Conservation (phyloP, 2,329 filamentous ascomycete genomes). For the Biscogniauxia mediterranea region DNA sequence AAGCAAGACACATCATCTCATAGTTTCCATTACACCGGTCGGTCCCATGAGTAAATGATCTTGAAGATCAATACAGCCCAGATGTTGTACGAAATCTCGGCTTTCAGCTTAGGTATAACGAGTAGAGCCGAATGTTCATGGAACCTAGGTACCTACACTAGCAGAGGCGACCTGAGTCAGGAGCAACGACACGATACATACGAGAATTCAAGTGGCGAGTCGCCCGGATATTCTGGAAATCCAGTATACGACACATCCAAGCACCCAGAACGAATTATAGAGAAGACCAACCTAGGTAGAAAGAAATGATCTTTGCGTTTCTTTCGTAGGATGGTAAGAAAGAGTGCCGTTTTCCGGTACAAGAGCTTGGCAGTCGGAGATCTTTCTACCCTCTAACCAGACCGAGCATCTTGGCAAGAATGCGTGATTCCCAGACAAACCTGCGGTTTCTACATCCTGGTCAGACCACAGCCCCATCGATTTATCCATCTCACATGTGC, state of each 20-base stretch:
- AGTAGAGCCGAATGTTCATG: background rate
- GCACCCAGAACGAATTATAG: too few relatives aligned
- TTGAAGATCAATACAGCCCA: too few relatives aligned
- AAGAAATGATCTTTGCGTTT: too few relatives aligned
- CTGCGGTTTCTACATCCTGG: background rate
- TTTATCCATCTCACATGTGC: background rate
- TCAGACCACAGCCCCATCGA: background rate
- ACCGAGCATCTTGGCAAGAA: background rate
- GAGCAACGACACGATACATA: background rate
- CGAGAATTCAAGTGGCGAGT: background rate
- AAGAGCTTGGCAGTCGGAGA: background rate
- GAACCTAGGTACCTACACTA: background rate
- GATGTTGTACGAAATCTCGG: background rate
- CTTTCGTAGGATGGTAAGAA: background rate
- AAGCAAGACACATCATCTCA: too few relatives aligned
- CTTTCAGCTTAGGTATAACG: background rate
- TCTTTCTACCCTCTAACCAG: background rate
- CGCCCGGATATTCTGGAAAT: background rate
- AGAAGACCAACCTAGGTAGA: too few relatives aligned
- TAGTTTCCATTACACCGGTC: too few relatives aligned
- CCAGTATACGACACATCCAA: background rate
- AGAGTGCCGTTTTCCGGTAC: background rate
- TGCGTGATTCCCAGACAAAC: background rate
- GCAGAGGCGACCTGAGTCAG: background rate
- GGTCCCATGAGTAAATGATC: too few relatives aligned